Evolutionary conservation across 176 grass and related monocot species (phyloP), one percentile per base, ranked within the genome.

Genomic region (Avena insularis): DNA sequence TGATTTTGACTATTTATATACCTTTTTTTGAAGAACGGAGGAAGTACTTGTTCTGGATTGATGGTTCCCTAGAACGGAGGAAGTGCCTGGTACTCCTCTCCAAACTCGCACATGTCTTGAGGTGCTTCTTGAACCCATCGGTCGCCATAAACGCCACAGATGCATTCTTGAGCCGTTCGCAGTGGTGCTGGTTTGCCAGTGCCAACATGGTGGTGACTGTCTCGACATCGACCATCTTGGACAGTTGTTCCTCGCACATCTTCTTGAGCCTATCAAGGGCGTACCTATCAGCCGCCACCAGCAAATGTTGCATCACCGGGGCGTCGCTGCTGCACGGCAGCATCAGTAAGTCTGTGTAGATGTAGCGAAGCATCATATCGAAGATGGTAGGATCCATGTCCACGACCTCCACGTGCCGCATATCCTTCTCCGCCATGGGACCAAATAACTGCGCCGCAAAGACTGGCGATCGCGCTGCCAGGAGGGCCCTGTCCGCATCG

Each of bases 301-400:
- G 64, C 74, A 89, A 1, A 5, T 73, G 63, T 31, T 84, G 81
- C 63, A 62, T 57, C 51, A 23, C 8, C 56, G 55, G 43, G 6
- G 35, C 19, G 2, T 23, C 13, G 2, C 20, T 55, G 15, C 0
- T 2, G 66, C 29, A 36, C 33, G 1, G 15, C 5, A 73, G 36
- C 6, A 43, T 43, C 40, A 43, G 7, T 6, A 61, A 35, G 0
- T 27, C 80, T 4, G 47, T 77, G 61, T 88, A 88, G 58, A 88
- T 9, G 61, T 83, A 89, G 65, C 36, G 82, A 11, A 89, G 88
- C 1, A 89, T 78, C 17, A 19, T 23, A 45, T 81, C 5, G 17
- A 89, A 89, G 54, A 81, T 38, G 13, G 20, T 4, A 7, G 53
- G 82, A 33, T 85, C 68, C 45, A 89, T 85, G 36, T 23, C 76